Evolutionary conservation across 192 early-diverging fungal species (phyloP).

Genomic region (Lunasporangiospora selenospora): DNA sequence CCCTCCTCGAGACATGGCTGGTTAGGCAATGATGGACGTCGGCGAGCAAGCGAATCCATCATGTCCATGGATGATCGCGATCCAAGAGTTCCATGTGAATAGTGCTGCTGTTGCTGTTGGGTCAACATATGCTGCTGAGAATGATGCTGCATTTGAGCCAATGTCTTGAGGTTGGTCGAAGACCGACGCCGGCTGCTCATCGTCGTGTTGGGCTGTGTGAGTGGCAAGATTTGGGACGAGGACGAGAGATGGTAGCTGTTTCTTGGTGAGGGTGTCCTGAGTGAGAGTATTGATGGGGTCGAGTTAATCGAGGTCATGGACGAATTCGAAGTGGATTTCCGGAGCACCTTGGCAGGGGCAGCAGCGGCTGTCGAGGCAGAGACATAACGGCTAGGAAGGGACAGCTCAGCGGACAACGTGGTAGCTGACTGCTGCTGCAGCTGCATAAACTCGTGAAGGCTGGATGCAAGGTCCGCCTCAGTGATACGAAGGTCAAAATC

Average conservation of each 20-base stretch:
- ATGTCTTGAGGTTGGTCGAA: not conserved
- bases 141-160: conserved; percentile 5
- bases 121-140: conserved; percentile 12
- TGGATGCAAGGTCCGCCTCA: conserved; percentile 46
- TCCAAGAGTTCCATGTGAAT: too few species aligned
- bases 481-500: conserved; percentile 54
- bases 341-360: not conserved
- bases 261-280: conserved; percentile 6
- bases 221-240: conserved; percentile 5
- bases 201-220: conserved; percentile 20
- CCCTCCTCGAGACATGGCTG: conserved; percentile 41
- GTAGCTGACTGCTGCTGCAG: conserved; percentile 11
- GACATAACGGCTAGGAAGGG: not conserved
- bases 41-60: conserved; percentile 6
- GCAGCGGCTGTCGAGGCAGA: not conserved
- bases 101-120: too few species aligned
- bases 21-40: conserved; percentile 38
- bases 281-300: not conserved
- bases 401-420: not conserved
- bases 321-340: not conserved
- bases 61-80: too few species aligned
- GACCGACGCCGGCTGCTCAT: conserved; percentile 29
- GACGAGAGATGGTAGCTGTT: conserved; percentile 10
- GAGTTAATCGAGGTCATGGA: not conserved
- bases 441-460: conserved; percentile 37